These are phyloP conservation scores for Vitis cinerea DNA, from an alignment of 164 flowering plant species.

Conservation along the genomic window DNA sequence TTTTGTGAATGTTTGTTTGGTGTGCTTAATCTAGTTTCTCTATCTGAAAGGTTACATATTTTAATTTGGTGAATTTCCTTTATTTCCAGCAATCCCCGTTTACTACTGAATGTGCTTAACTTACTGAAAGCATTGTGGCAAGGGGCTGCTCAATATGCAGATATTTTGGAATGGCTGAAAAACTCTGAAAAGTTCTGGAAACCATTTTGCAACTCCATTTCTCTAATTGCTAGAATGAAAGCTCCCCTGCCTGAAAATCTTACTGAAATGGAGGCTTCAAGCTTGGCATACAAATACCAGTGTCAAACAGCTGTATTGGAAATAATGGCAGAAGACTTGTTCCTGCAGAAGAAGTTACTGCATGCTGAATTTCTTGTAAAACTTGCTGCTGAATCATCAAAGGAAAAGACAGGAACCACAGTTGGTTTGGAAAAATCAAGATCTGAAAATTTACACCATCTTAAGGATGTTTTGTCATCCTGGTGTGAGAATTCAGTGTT, in stretches of 20 bases:
- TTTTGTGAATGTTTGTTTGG: not conserved
- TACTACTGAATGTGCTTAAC: conserved; percentile 57
- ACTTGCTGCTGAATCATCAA: conserved; percentile 27
- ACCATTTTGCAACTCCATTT: conserved; percentile 37
- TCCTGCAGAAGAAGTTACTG: conserved; percentile 57
- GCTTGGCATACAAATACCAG: conserved; percentile 44
- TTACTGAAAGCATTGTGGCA: conserved; percentile 81
- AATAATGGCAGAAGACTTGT: conserved; percentile 64
- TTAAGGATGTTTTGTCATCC: conserved; percentile 41
- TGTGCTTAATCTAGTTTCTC: not conserved
- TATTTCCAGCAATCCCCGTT: conserved; percentile 54
- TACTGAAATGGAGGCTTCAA: conserved; percentile 30
- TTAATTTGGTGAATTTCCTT: conserved; percentile 6
- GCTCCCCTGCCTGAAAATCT: conserved; percentile 22
- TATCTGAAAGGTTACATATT: not conserved
- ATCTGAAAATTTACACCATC: conserved; percentile 21
- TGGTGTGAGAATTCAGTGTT: conserved; percentile 53
- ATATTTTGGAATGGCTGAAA: conserved; percentile 53
- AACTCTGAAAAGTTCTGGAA: conserved; percentile 63
- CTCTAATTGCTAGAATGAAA: conserved; percentile 16
- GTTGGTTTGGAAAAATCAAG: conserved; percentile 25
- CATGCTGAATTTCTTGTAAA: conserved; percentile 40
- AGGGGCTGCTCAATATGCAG: conserved; percentile 63
- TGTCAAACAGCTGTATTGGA: conserved; percentile 66
- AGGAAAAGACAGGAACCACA: conserved; percentile 21